Evolutionary conservation across 352 stramenopile species (phyloP).

Genomic region (Peronospora farinosa): DNA sequence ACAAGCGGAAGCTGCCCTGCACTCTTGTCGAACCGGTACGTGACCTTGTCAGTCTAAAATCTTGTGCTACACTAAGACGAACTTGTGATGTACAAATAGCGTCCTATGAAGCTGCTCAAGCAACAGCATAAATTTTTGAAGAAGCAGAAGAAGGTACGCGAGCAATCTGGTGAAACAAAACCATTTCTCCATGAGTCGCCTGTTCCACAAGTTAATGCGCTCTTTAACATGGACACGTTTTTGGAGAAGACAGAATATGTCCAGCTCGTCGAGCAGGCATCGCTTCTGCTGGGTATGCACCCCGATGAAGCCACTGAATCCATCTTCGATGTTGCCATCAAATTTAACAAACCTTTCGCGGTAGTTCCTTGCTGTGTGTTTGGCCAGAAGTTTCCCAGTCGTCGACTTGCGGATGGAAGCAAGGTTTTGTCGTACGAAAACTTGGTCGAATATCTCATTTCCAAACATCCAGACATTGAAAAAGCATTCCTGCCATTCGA

Average conservation of each 20-base stretch:
- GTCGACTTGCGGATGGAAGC: slow-evolving; percentile 34
- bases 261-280: slow-evolving; percentile 60
- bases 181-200: slow-evolving; percentile 26
- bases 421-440: slow-evolving; percentile 75
- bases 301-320: slow-evolving; percentile 93
- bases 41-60: neutral
- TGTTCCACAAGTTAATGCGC: slow-evolving; percentile 52
- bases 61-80: slow-evolving; percentile 8
- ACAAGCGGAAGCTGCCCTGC: slow-evolving; percentile 59
- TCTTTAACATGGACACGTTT: slow-evolving; percentile 62
- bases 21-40: slow-evolving; percentile 79
- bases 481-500: slow-evolving; percentile 67
- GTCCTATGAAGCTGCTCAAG: slow-evolving; percentile 64
- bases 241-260: slow-evolving; percentile 40
- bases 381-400: slow-evolving; percentile 83
- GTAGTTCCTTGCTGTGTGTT: slow-evolving; percentile 97
- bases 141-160: slow-evolving; percentile 42
- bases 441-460: slow-evolving; percentile 67
- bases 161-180: slow-evolving; percentile 11
- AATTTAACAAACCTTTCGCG: slow-evolving; percentile 89
- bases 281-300: slow-evolving; percentile 90
- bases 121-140: slow-evolving; percentile 68
- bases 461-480: slow-evolving; percentile 61
- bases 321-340: slow-evolving; percentile 89
- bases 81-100: slow-evolving; percentile 26